A percentile compares a stretch with the other conserved stretches of the same genome.
Conservation (phyloP, 1,284 basidiomycete species). For the Naganishia cerealis region DNA sequence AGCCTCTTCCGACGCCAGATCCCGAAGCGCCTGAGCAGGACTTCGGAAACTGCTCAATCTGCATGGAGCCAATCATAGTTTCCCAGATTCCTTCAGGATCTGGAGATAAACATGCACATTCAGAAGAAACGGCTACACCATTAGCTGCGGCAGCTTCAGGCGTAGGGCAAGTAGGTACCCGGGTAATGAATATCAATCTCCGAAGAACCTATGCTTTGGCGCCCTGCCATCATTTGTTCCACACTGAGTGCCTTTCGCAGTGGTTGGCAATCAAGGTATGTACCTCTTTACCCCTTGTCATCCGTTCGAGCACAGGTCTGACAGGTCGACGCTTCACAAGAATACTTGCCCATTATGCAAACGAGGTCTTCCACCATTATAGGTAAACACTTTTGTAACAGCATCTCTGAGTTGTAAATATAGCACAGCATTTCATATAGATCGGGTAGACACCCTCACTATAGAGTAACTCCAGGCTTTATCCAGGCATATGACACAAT, state of each 20-base stretch:
- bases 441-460: neutral
- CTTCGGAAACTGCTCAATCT: conserved; percentile 81
- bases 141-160: conserved; percentile 56
- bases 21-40: conserved; percentile 69
- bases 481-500: neutral
- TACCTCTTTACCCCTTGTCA: conserved; percentile 15
- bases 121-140: conserved; percentile 45
- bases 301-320: conserved; percentile 22
- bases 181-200: conserved; percentile 46
- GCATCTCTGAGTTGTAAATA: conserved; percentile 6
- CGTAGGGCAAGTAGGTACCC: conserved; percentile 54
- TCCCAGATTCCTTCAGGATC: conserved; percentile 53
- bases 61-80: conserved; percentile 79
- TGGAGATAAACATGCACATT: conserved; percentile 44
- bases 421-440: conserved; percentile 6
- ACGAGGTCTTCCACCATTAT: conserved; percentile 73
- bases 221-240: conserved; percentile 85
- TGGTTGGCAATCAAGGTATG: conserved; percentile 85
- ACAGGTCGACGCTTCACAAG: conserved; percentile 51
- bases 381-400: conserved; percentile 30
- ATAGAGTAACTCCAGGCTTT: neutral
- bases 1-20: conserved; percentile 68
- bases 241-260: conserved; percentile 76
- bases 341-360: conserved; percentile 87
- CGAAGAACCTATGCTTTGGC: conserved; percentile 77